Conservation (phyloP, 2,329 filamentous ascomycete species). For the Aspergillus caelatus region DNA sequence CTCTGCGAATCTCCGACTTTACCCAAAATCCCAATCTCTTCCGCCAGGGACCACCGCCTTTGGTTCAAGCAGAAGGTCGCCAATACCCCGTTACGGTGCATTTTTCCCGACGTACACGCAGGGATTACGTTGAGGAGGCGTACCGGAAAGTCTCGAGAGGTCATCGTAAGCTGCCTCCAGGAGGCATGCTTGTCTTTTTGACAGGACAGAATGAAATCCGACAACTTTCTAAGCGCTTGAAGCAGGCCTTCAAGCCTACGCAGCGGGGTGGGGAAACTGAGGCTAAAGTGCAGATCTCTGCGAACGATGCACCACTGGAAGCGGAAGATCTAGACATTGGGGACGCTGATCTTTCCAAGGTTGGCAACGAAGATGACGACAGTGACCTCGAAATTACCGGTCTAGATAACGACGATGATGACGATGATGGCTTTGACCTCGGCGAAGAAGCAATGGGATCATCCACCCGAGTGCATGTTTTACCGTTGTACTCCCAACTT, state of each 20-base stretch:
- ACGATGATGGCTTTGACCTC: slow-evolving; percentile 70
- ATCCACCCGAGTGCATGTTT: slow-evolving; percentile 74
- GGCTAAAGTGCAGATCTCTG: slow-evolving; percentile 73
- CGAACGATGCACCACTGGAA: slow-evolving; percentile 77
- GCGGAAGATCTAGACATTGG: slow-evolving; percentile 86
- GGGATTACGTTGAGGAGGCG: slow-evolving; percentile 88
- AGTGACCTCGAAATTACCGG: slow-evolving; percentile 65
- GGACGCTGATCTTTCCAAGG: slow-evolving; percentile 48
- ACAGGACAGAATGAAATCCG: slow-evolving; percentile 93
- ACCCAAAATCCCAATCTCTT: slow-evolving; percentile 83
- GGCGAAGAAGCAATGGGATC: slow-evolving; percentile 61
- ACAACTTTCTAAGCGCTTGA: slow-evolving; percentile 77
- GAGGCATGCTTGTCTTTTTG: slow-evolving; percentile 89
- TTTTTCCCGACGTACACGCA: slow-evolving; percentile 78
- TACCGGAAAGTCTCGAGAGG: slow-evolving; percentile 85
- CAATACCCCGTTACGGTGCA: slow-evolving; percentile 90
- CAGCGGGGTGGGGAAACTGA: slow-evolving; percentile 55
- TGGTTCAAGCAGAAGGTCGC: slow-evolving; percentile 86
- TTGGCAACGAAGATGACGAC: slow-evolving; percentile 57
- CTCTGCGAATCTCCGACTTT: slow-evolving; percentile 86
- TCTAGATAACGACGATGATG: slow-evolving; percentile 60
- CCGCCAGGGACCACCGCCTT: slow-evolving; percentile 69
- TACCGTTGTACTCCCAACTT: slow-evolving; percentile 92
- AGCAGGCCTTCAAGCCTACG: slow-evolving; percentile 65
- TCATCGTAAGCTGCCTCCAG: slow-evolving; percentile 85